Evolutionary conservation across 345 rosid genomes (phyloP).

Genomic region (Rhodomyrtus tomentosa): DNA sequence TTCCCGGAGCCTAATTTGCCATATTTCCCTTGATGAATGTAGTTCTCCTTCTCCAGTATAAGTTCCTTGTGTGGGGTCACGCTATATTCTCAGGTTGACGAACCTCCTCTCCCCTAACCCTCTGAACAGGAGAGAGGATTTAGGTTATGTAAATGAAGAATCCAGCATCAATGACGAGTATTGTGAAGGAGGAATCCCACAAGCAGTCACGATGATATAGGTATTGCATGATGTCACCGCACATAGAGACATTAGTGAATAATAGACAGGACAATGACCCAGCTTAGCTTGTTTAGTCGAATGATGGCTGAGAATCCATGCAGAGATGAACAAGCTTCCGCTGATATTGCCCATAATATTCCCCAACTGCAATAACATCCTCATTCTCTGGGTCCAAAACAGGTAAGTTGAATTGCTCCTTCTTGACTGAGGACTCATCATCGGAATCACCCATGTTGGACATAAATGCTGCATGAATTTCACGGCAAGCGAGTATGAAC

Average conservation of each 20-base stretch:
- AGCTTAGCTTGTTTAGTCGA: conserved; percentile 27
- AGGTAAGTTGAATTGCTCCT: conserved; percentile 25
- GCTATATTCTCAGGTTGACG: background rate
- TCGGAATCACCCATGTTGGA: conserved; percentile 25
- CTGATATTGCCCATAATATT: conserved; percentile 82
- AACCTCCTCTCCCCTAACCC: background rate
- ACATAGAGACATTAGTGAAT: background rate
- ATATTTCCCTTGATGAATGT: background rate
- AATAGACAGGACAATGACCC: background rate
- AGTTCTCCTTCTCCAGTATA: background rate
- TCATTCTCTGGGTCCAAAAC: conserved; percentile 62
- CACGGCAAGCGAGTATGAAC: conserved; percentile 82
- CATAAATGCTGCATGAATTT: conserved; percentile 48
- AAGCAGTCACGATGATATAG: background rate
- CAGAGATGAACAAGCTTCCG: conserved; percentile 86
- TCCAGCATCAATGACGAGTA: background rate
- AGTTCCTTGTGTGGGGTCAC: background rate
- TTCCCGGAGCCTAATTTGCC: background rate
- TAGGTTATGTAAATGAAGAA: background rate
- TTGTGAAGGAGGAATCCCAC: background rate
- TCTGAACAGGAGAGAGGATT: background rate
- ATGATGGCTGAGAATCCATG: conserved; percentile 72
- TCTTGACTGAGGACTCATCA: conserved; percentile 24
- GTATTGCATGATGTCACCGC: background rate
- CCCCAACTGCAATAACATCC: conserved; percentile 71